Percentiles rank a stretch among this genome's conserved stretches.
phyloP scores from a whole-genome alignment of 1,284 basidiomycete genomes.

The Volvariella surrecta region DNA sequence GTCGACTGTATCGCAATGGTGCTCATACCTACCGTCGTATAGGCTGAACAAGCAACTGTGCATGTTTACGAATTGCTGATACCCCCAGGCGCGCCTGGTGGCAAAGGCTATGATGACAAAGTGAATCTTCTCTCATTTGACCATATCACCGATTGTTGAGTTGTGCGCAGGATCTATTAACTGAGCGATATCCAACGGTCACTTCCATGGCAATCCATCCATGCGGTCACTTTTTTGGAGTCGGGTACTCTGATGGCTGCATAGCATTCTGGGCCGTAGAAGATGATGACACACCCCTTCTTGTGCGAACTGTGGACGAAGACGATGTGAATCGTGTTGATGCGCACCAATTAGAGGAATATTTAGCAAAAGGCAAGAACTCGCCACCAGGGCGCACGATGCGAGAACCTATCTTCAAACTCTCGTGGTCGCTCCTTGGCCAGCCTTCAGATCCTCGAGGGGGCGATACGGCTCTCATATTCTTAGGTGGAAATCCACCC shows the following conservation, averaged over 20 bases:
- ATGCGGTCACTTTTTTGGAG: slow-evolving; percentile 62
- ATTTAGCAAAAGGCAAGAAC: slow-evolving; percentile 18
- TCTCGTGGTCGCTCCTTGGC: slow-evolving; percentile 76
- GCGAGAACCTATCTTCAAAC: slow-evolving; percentile 83
- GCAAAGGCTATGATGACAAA: slow-evolving; percentile 47
- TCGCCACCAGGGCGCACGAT: slow-evolving; percentile 7
- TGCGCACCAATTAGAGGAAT: slow-evolving; percentile 34
- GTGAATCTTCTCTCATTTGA: slow-evolving; percentile 23
- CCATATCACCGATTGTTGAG: neutral
- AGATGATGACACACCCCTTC: slow-evolving; percentile 74
- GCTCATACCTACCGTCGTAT: slow-evolving; percentile 1
- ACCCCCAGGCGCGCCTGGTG: slow-evolving; percentile 76
- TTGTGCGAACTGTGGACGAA: slow-evolving; percentile 65
- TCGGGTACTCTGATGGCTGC: slow-evolving; percentile 80
- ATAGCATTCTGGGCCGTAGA: slow-evolving; percentile 83
- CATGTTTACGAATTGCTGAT: slow-evolving; percentile 62
- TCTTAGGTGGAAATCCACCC: slow-evolving; percentile 65
- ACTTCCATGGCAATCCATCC: slow-evolving; percentile 66
- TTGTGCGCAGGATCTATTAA: slow-evolving; percentile 52
- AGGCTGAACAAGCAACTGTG: slow-evolving; percentile 48
- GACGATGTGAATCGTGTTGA: slow-evolving; percentile 46
- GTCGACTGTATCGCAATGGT: neutral
- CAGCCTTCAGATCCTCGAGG: slow-evolving; percentile 54
- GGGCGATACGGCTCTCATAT: slow-evolving; percentile 63
- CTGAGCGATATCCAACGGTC: slow-evolving; percentile 63